These are phyloP conservation scores for Ormosia emarginata DNA, from an alignment of 306 rosid species.

Conservation along the genomic window DNA sequence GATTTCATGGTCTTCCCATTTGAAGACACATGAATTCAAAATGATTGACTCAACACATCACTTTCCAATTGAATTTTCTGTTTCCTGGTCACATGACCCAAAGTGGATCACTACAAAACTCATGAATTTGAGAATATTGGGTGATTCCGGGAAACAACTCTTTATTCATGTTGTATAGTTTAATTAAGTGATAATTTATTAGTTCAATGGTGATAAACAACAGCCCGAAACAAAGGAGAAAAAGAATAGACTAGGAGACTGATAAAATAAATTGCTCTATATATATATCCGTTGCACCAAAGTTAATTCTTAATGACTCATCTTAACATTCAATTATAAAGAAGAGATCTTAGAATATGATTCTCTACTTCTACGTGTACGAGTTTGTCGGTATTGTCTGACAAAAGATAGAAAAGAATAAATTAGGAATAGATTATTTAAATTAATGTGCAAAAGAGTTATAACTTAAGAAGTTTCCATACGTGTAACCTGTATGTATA, in stretches of 20 bases:
- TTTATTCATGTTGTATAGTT: neutral
- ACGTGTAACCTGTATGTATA: neutral
- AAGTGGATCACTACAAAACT: constrained; percentile 25
- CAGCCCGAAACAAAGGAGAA: constrained; percentile 17
- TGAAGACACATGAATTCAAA: constrained; percentile 32
- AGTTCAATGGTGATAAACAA: constrained; percentile 3
- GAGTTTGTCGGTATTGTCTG: neutral
- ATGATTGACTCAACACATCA: constrained; percentile 19
- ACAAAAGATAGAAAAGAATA: neutral
- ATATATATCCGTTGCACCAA: neutral
- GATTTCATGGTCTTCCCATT: constrained; percentile 37
- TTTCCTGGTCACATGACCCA: neutral
- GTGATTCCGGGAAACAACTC: neutral
- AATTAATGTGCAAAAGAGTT: neutral
- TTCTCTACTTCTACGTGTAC: neutral
- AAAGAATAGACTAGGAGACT: neutral
- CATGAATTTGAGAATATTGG: neutral
- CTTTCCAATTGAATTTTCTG: neutral
- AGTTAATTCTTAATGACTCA: neutral
- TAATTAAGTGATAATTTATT: neutral
- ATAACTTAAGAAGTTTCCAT: neutral
- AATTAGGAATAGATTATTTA: neutral
- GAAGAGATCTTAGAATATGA: neutral
- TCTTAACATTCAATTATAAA: neutral
- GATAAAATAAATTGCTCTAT: neutral